Conservation (phyloP, 352 stramenopile genomes). For the Pythium guiyangense region DNA sequence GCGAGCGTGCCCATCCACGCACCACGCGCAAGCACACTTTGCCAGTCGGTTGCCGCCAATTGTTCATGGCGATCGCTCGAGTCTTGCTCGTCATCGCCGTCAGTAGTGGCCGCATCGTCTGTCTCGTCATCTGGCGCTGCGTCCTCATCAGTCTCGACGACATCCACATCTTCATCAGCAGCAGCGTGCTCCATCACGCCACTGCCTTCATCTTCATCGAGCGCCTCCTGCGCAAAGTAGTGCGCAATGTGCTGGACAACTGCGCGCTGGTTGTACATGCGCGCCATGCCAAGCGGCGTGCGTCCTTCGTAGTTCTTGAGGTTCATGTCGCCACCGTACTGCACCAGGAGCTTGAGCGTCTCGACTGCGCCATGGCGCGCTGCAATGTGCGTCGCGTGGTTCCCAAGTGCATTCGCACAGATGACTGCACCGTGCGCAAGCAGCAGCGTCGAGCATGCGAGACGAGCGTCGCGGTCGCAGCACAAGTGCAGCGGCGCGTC, state of each 20-base stretch:
- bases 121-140: neutral
- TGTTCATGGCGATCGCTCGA: no score
- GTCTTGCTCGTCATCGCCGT: neutral
- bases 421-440: constrained; percentile 53
- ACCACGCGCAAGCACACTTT: constrained; percentile 22
- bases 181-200: no score
- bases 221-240: constrained; percentile 52
- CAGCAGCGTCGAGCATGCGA: constrained; percentile 51
- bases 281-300: constrained; percentile 68
- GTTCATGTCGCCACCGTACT: constrained; percentile 83
- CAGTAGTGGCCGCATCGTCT: neutral
- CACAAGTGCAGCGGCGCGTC: constrained; percentile 64
- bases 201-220: neutral
- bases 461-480: constrained; percentile 39
- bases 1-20: constrained; percentile 56
- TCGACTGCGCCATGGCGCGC: constrained; percentile 53
- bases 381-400: constrained; percentile 73
- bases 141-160: neutral
- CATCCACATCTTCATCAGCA: no score
- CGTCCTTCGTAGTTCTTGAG: constrained; percentile 80
- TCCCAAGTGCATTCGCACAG: constrained; percentile 51
- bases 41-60: constrained; percentile 43
- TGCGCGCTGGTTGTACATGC: constrained; percentile 52
- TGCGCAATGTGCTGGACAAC: constrained; percentile 60
- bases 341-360: constrained; percentile 62